A percentile compares a stretch with the other conserved stretches of the same genome.
Conservation (phyloP, 495 filamentous ascomycete genomes). For the Neurospora hispaniola region DNA sequence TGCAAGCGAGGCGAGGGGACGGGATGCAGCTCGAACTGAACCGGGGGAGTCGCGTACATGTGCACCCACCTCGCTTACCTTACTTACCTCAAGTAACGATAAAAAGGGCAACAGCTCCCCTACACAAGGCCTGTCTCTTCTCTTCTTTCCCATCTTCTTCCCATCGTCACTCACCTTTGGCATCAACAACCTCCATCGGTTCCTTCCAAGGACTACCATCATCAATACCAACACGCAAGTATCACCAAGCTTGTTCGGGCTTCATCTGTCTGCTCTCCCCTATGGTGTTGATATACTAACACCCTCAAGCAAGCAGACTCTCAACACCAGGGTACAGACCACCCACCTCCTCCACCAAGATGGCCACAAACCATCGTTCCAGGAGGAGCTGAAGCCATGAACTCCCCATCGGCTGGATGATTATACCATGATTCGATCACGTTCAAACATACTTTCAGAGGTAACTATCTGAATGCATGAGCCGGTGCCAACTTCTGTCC, state of each 20-base stretch:
- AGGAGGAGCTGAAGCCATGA: not conserved
- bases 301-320: not conserved
- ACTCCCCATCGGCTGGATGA: not conserved
- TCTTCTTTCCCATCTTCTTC: not conserved
- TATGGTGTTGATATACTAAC: not conserved
- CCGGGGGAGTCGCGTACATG: not conserved
- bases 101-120: not conserved
- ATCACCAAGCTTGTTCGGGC: not conserved
- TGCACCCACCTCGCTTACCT: not conserved
- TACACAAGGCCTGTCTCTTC: too few species aligned
- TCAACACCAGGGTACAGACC: not conserved
- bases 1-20: not conserved
- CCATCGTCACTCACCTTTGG: not conserved
- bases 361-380: not conserved
- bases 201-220: not conserved
- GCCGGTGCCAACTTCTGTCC: conserved; percentile 24
- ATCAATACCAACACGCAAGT: not conserved
- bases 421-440: not conserved
- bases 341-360: not conserved
- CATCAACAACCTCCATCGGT: not conserved
- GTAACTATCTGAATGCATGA: conserved; percentile 33
- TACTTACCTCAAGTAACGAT: not conserved
- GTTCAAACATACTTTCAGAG: conserved; percentile 18
- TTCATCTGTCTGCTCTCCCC: not conserved
- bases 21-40: not conserved